Evolutionary conservation across 2,329 filamentous ascomycete species (phyloP).

Genomic region (Talaromyces sp.): DNA sequence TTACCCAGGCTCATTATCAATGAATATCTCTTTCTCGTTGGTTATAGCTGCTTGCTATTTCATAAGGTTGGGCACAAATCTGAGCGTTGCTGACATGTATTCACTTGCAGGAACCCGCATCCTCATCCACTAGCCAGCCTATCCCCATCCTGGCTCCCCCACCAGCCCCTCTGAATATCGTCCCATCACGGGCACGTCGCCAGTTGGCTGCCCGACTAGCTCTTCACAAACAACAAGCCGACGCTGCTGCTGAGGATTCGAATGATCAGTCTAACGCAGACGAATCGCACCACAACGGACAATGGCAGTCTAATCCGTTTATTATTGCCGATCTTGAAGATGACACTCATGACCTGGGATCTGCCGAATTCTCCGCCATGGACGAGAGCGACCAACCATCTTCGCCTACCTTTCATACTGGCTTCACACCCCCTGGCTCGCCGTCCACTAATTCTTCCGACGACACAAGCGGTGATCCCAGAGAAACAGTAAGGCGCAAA

Average conservation of each 20-base stretch:
- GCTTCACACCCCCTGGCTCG: constrained; percentile 39
- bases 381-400: constrained; percentile 29
- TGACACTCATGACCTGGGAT: constrained; percentile 32
- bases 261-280: constrained; percentile 5
- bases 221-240: constrained; percentile 64
- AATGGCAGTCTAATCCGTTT: constrained; percentile 38
- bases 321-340: constrained; percentile 38
- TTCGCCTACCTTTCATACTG: constrained; percentile 35
- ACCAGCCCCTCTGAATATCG: constrained; percentile 77
- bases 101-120: constrained; percentile 18
- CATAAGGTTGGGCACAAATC: constrained; percentile 10
- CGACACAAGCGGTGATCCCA: constrained; percentile 36
- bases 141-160: constrained; percentile 50
- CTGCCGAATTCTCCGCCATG: constrained; percentile 30
- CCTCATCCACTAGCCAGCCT: constrained; percentile 36
- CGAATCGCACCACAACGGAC: constrained; percentile 21
- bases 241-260: constrained; percentile 33
- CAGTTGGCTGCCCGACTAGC: constrained; percentile 87
- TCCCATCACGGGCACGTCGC: constrained; percentile 78
- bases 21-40: background rate
- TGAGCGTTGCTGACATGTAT: constrained; percentile 22
- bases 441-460: constrained; percentile 43
- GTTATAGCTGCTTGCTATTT: background rate
- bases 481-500: constrained; percentile 38
- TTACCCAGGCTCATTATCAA: background rate